Conservation (phyloP, 768 basidiomycete genomes). For the Termitomyces sp. region DNA sequence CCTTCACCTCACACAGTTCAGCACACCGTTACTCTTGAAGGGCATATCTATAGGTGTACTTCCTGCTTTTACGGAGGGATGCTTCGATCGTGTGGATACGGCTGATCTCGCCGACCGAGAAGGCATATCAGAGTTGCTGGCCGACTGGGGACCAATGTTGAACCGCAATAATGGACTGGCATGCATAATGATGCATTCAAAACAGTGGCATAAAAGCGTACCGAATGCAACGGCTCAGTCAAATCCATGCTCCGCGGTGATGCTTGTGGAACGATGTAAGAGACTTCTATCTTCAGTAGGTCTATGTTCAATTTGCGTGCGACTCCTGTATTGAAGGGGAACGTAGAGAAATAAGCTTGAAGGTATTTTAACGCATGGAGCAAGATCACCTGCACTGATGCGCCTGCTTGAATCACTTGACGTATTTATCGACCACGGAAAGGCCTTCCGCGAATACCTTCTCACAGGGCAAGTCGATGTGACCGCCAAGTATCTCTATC, state of each 20-base stretch:
- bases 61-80: constrained; percentile 30
- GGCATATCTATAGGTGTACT: constrained; percentile 35
- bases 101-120: constrained; percentile 31
- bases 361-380: constrained; percentile 22
- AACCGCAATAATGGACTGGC: constrained; percentile 30
- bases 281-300: constrained; percentile 25
- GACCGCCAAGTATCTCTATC: constrained; percentile 20
- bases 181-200: constrained; percentile 35
- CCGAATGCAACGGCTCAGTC: constrained; percentile 29
- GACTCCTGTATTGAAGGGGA: not conserved
- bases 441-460: constrained; percentile 30
- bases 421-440: constrained; percentile 37
- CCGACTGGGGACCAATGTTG: constrained; percentile 34
- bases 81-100: constrained; percentile 38
- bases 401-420: constrained; percentile 35
- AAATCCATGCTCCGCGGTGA: constrained; percentile 29
- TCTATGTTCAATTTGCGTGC: not conserved
- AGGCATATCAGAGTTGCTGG: constrained; percentile 28
- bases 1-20: constrained; percentile 37
- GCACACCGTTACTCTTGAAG: constrained; percentile 38
- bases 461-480: constrained; percentile 19
- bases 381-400: constrained; percentile 30
- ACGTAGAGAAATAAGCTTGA: constrained; percentile 23
- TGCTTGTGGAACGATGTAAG: constrained; percentile 31
- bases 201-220: constrained; percentile 29